Conservation (phyloP, 2,329 filamentous ascomycete species). For the Furcasterigmium sp. region DNA sequence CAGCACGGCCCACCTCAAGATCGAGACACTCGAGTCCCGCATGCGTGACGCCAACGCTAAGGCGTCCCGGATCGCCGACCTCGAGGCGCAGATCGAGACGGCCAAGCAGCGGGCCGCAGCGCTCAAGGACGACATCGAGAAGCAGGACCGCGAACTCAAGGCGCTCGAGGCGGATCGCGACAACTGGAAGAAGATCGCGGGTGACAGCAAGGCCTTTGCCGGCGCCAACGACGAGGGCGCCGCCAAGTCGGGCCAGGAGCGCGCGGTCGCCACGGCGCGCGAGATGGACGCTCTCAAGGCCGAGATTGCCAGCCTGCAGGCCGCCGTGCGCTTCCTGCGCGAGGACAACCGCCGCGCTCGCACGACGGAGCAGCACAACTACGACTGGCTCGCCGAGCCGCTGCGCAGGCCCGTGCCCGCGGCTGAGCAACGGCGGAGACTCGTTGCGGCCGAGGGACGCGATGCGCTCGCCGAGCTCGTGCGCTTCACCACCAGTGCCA, state of each 20-base stretch:
- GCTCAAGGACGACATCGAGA: conserved; percentile 59
- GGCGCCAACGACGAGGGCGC: conserved; percentile 25
- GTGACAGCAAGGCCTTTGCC: conserved; percentile 53
- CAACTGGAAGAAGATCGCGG: conserved; percentile 67
- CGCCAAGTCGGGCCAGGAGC: conserved; percentile 55
- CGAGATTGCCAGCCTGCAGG: conserved; percentile 60
- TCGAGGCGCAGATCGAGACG: conserved; percentile 55
- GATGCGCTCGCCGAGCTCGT: conserved; percentile 62
- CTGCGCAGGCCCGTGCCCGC: conserved; percentile 40
- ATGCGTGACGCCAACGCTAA: conserved; percentile 82
- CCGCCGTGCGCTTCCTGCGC: conserved; percentile 61
- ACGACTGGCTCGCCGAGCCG: conserved; percentile 62
- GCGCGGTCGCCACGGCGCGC: conserved; percentile 62
- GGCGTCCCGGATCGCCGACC: conserved; percentile 60
- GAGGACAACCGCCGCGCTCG: conserved; percentile 62
- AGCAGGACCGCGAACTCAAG: conserved; percentile 62
- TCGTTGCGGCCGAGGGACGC: conserved; percentile 56
- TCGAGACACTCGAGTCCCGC: conserved; percentile 83
- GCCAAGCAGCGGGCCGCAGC: conserved; percentile 44
- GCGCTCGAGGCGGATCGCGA: conserved; percentile 60
- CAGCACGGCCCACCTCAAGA: conserved; percentile 84
- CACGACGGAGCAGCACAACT: conserved; percentile 45
- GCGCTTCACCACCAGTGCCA: conserved; percentile 50
- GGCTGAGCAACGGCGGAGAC: conserved; percentile 41
- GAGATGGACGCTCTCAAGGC: conserved; percentile 69